These are phyloP conservation scores for Colletotrichum coccodes DNA, from an alignment of 2,329 filamentous ascomycete species.

Conservation along the genomic window DNA sequence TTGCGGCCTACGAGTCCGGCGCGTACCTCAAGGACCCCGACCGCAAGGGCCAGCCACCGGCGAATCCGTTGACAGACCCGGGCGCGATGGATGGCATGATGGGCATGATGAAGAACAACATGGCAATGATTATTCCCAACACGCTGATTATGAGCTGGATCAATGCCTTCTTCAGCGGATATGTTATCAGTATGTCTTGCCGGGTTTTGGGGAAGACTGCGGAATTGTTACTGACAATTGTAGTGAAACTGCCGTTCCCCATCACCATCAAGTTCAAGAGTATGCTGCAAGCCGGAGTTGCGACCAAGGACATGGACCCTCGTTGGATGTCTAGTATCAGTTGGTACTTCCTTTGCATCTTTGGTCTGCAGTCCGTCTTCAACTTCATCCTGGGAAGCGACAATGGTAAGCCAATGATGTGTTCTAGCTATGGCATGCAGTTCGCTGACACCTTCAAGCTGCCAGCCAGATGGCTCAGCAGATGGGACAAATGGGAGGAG, in stretches of 20 bases:
- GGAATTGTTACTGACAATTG: conserved; percentile 35
- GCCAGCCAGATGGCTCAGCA: conserved; percentile 93
- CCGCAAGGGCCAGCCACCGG: conserved; percentile 83
- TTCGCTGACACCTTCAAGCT: conserved; percentile 63
- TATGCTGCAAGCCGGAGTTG: conserved; percentile 97
- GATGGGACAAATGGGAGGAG: conserved; percentile 83
- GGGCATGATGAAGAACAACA: conserved; percentile 99
- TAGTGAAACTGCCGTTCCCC: conserved; percentile 96
- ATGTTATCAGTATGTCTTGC: conserved; percentile 81
- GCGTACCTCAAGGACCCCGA: conserved; percentile 91
- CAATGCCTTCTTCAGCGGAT: conserved; percentile 98
- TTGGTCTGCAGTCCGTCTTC: conserved; percentile 96
- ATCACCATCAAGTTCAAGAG: conserved; percentile 99
- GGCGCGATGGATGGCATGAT: conserved; percentile 99
- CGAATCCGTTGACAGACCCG: conserved; percentile 95
- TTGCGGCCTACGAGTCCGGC: conserved; percentile 85
- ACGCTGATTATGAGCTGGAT: conserved; percentile 99
- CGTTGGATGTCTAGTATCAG: conserved; percentile 98
- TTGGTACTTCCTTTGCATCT: conserved; percentile 98
- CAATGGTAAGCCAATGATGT: conserved; percentile 74
- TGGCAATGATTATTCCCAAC: conserved; percentile 99
- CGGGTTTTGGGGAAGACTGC: background rate
- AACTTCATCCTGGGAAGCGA: conserved; percentile 96
- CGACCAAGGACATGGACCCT: conserved; percentile 94
- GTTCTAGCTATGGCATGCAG: background rate